A percentile compares a stretch with the other conserved stretches of the same genome.
Evolutionary conservation across 768 basidiomycete genomes (phyloP).

Genomic region (Xerocomellus intermedius): DNA sequence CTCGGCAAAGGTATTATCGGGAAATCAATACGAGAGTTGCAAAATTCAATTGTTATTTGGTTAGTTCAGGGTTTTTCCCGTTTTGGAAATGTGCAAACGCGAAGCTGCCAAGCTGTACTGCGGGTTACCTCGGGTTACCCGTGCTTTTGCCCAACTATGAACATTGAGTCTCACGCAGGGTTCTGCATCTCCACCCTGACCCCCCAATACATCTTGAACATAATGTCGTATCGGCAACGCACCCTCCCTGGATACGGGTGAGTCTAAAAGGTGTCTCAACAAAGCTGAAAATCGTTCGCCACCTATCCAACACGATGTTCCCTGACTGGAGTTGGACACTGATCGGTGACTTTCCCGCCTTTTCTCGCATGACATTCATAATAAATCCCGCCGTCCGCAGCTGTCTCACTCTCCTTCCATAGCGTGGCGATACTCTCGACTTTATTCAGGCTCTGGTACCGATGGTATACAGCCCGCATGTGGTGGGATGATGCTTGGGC

Average conservation of each 20-base stretch:
- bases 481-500: conserved; percentile 31
- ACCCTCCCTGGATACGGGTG: background rate
- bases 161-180: background rate
- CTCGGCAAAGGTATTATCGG: too few relatives aligned
- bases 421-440: conserved; percentile 10
- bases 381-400: conserved; percentile 1
- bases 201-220: background rate
- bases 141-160: too few relatives aligned
- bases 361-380: background rate
- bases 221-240: background rate
- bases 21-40: too few relatives aligned
- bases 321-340: conserved; percentile 8
- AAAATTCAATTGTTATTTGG: too few relatives aligned
- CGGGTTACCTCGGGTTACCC: too few relatives aligned
- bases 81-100: too few relatives aligned
- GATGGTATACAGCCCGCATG: conserved; percentile 16
- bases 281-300: background rate
- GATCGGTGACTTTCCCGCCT: conserved; percentile 5
- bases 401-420: conserved; percentile 16
- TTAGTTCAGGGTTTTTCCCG: too few relatives aligned
- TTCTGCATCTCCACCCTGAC: background rate
- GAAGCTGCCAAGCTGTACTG: too few relatives aligned
- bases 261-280: background rate
- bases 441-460: conserved; percentile 12
- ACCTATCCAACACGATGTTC: conserved; percentile 4